These are phyloP conservation scores for Pichia sp. DNA, from an alignment of 1,139 yeast genomes.

Conservation along the genomic window DNA sequence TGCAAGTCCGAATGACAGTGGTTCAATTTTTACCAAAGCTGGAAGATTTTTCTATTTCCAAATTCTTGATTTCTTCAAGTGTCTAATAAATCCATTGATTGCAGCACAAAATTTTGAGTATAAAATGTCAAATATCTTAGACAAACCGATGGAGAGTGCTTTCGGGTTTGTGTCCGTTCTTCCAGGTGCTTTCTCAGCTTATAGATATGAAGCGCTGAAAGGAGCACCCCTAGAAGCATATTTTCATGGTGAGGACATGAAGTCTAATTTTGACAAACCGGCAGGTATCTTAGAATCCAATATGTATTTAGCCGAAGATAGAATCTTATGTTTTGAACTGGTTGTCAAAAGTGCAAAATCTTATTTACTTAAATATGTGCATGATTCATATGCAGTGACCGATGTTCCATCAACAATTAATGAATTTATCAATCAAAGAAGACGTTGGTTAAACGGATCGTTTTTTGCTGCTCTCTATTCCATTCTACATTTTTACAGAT, in stretches of 20 bases:
- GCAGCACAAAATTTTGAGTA: conserved; percentile 85
- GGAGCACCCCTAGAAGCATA: conserved; percentile 76
- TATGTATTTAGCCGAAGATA: conserved; percentile 79
- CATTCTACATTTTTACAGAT: conserved; percentile 57
- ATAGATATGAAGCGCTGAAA: conserved; percentile 61
- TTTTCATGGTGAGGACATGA: conserved; percentile 75
- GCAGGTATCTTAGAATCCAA: conserved; percentile 72
- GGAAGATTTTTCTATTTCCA: conserved; percentile 14
- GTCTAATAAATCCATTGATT: conserved; percentile 61
- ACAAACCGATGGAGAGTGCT: conserved; percentile 75
- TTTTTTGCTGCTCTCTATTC: conserved; percentile 78
- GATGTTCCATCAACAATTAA: conserved; percentile 72
- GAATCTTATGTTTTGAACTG: conserved; percentile 74
- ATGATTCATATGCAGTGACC: conserved; percentile 71
- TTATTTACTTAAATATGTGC: conserved; percentile 64
- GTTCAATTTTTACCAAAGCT: conserved; percentile 15
- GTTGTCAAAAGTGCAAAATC: conserved; percentile 58
- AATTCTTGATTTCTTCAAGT: conserved; percentile 19
- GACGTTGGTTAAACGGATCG: conserved; percentile 84
- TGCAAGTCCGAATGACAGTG: conserved; percentile 33
- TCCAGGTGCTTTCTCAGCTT: conserved; percentile 87
- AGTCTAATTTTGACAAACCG: conserved; percentile 35
- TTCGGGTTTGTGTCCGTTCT: conserved; percentile 77
- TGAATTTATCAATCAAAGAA: conserved; percentile 68
- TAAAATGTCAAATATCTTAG: conserved; percentile 73